Conservation (phyloP, 2,329 filamentous ascomycete species). For the Apiospora kogelbergensis region DNA sequence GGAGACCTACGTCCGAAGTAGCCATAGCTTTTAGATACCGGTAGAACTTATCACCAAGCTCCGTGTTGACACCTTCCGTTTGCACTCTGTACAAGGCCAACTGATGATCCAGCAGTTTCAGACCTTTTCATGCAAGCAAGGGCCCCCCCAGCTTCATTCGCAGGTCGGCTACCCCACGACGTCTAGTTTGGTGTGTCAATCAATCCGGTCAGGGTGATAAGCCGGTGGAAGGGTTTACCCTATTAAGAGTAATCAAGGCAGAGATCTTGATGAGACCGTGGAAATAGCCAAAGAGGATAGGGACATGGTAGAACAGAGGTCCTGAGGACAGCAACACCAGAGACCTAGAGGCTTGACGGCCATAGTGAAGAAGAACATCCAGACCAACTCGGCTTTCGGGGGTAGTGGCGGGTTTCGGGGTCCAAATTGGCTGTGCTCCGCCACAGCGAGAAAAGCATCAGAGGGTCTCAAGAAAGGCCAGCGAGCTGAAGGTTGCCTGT, state of each 20-base stretch:
- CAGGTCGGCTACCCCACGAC: too few species aligned
- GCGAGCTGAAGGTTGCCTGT: slow-evolving; percentile 69
- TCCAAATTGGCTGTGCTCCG: slow-evolving; percentile 66
- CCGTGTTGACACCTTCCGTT: too few species aligned
- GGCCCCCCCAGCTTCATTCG: too few species aligned
- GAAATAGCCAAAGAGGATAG: slow-evolving; percentile 87
- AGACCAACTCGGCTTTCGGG: slow-evolving; percentile 62
- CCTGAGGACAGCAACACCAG: slow-evolving; percentile 79
- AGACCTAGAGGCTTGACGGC: slow-evolving; percentile 87
- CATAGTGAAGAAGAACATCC: slow-evolving; percentile 83
- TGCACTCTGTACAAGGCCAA: too few species aligned
- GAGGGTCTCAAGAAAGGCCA: slow-evolving; percentile 77
- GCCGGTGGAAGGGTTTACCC: slow-evolving; percentile 60
- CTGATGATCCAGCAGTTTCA: too few species aligned
- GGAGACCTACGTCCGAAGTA: too few species aligned
- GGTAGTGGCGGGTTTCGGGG: slow-evolving; percentile 51
- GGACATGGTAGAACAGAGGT: slow-evolving; percentile 81
- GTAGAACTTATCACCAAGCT: too few species aligned
- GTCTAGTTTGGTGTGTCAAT: too few species aligned
- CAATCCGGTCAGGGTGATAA: too few species aligned
- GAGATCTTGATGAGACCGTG: slow-evolving; percentile 92
- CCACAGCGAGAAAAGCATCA: slow-evolving; percentile 69
- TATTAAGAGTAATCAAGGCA: slow-evolving; percentile 77
- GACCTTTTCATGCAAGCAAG: too few species aligned
- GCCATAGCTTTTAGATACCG: too few species aligned